Conservation (phyloP, 495 filamentous ascomycete species). For the Bryoglossum gracile region DNA sequence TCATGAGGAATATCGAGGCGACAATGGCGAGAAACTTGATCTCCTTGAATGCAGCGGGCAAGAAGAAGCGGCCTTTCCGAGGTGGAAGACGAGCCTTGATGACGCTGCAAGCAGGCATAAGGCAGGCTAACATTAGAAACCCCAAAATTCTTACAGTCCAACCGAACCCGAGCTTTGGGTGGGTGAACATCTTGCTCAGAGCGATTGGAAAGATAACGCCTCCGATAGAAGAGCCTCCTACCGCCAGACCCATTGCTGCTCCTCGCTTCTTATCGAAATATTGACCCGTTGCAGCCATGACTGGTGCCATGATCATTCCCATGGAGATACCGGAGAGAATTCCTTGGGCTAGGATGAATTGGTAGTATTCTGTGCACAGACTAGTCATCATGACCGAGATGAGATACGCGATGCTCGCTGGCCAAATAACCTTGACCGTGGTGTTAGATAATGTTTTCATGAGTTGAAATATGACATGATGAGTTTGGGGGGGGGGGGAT, state of each 20-base stretch:
- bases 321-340: slow-evolving; percentile 64
- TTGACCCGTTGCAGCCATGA: slow-evolving; percentile 57
- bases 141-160: slow-evolving; percentile 54
- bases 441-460: neutral
- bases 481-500: too few species aligned
- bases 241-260: slow-evolving; percentile 61
- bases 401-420: slow-evolving; percentile 36
- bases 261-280: slow-evolving; percentile 63
- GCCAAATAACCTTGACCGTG: slow-evolving; percentile 12
- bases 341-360: slow-evolving; percentile 70
- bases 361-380: slow-evolving; percentile 57
- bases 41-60: slow-evolving; percentile 36
- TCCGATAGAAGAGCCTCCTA: slow-evolving; percentile 58
- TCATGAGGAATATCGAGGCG: slow-evolving; percentile 27
- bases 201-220: slow-evolving; percentile 61
- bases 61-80: slow-evolving; percentile 34
- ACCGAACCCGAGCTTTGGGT: slow-evolving; percentile 41
- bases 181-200: slow-evolving; percentile 13
- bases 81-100: slow-evolving; percentile 41
- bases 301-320: slow-evolving; percentile 65
- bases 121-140: slow-evolving; percentile 46
- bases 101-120: slow-evolving; percentile 35
- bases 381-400: slow-evolving; percentile 66
- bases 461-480: neutral
- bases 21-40: slow-evolving; percentile 18